Conservation (phyloP, 306 rosid species). For the Ziziphus jujuba region DNA sequence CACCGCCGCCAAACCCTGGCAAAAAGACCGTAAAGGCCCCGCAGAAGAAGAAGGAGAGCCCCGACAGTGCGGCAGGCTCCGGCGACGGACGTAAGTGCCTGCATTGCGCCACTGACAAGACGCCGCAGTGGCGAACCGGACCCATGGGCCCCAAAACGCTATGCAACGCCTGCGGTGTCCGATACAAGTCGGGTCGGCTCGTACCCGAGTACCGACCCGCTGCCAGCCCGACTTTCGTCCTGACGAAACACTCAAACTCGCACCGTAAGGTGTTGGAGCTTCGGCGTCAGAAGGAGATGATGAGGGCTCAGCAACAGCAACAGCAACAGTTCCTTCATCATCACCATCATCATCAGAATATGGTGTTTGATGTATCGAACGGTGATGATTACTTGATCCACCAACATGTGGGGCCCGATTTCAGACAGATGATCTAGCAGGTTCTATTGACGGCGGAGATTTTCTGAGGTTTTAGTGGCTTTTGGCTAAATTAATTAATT, state of each 20-base stretch:
- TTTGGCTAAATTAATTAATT: not conserved
- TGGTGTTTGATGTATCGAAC: constrained; percentile 63
- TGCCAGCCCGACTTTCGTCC: constrained; percentile 83
- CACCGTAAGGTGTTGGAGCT: constrained; percentile 93
- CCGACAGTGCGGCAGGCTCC: constrained; percentile 22
- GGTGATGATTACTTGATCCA: constrained; percentile 81
- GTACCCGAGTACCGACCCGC: constrained; percentile 97
- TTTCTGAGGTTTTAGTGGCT: not conserved
- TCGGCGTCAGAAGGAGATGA: constrained; percentile 80
- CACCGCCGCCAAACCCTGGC: not conserved
- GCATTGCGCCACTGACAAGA: constrained; percentile 91
- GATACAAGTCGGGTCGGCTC: constrained; percentile 78
- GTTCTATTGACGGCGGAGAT: constrained; percentile 20
- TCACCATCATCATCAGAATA: constrained; percentile 43
- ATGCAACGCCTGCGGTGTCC: constrained; percentile 84
- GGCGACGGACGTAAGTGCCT: constrained; percentile 68
- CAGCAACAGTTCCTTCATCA: constrained; percentile 37
- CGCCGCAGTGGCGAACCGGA: constrained; percentile 94
- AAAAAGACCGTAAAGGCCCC: constrained; percentile 37
- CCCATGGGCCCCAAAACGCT: constrained; percentile 86
- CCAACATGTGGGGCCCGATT: constrained; percentile 61
- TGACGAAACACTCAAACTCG: constrained; percentile 92
- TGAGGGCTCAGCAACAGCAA: constrained; percentile 38
- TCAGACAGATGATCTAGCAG: constrained; percentile 59
- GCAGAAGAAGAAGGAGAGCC: constrained; percentile 50